Evolutionary conservation across 2,329 filamentous ascomycete genomes (phyloP).

Genomic region (Pseudocercospora vitis): DNA sequence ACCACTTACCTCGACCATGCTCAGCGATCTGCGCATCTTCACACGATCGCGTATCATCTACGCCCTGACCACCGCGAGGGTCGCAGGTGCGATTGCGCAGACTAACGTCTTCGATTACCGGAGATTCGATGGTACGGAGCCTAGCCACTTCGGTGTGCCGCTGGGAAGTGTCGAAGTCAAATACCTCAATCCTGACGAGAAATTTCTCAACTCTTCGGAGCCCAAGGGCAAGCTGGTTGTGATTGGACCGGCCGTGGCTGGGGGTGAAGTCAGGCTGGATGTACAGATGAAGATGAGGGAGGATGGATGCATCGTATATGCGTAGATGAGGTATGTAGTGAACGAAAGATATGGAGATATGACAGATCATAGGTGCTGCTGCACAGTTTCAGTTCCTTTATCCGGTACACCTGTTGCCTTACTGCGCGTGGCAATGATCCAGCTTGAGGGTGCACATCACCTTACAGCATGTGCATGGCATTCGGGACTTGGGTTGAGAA

Average conservation of each 20-base stretch:
- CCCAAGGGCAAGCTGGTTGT: slow-evolving; percentile 59
- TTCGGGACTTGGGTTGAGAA: too few species aligned
- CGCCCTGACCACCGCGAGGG: slow-evolving; percentile 74
- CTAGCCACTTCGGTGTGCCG: slow-evolving; percentile 77
- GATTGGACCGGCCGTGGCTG: slow-evolving; percentile 71
- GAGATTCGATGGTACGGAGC: slow-evolving; percentile 46
- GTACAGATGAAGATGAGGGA: slow-evolving; percentile 64
- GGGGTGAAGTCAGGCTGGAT: slow-evolving; percentile 63
- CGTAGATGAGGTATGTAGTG: slow-evolving; percentile 11
- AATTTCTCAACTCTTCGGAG: slow-evolving; percentile 63
- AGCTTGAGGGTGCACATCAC: too few species aligned
- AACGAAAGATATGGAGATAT: too few species aligned
- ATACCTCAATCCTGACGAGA: slow-evolving; percentile 34
- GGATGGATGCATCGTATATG: slow-evolving; percentile 66
- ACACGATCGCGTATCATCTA: slow-evolving; percentile 80
- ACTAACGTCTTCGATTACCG: slow-evolving; percentile 88
- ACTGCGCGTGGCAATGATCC: too few species aligned
- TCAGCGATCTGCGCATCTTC: slow-evolving; percentile 81
- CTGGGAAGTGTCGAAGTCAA: slow-evolving; percentile 77
- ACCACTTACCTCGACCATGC: slow-evolving; percentile 64
- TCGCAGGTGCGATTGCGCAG: slow-evolving; percentile 89
- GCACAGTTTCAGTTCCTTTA: too few species aligned
- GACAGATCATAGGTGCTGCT: neutral
- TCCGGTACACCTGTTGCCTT: too few species aligned
- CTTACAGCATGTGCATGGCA: too few species aligned